These are phyloP conservation scores for Penicillium occitanis DNA, from an alignment of 2,329 filamentous ascomycete genomes.

Conservation along the genomic window DNA sequence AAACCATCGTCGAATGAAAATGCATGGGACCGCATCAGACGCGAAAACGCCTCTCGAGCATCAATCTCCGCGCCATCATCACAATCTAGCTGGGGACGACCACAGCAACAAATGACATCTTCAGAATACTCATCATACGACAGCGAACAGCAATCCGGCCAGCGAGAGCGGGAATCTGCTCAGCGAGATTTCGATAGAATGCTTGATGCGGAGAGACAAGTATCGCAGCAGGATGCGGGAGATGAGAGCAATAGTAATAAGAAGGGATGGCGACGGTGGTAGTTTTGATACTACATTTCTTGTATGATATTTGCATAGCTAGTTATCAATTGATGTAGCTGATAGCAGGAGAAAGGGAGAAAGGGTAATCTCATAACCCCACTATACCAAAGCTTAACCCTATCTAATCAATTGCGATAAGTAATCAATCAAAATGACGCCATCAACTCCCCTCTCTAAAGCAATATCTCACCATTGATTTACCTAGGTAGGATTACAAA, in stretches of 20 bases:
- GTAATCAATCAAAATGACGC: conserved; percentile 10
- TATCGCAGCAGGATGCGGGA: conserved; percentile 7
- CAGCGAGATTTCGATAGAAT: conserved; percentile 47
- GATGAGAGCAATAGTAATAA: background rate
- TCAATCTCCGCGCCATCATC: background rate
- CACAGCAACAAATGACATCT: background rate
- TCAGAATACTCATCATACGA: conserved; percentile 11
- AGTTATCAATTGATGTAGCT: background rate
- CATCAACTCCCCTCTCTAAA: conserved; percentile 6
- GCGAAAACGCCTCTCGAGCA: conserved; percentile 25
- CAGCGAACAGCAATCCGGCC: conserved; percentile 25
- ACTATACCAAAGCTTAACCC: background rate
- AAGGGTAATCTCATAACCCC: background rate
- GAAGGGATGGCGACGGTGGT: conserved; percentile 17
- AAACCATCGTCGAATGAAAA: conserved; percentile 23
- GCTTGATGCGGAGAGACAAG: conserved; percentile 39
- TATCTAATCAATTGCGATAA: background rate
- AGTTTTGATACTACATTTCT: background rate
- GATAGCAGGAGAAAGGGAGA: background rate
- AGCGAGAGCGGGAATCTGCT: conserved; percentile 38
- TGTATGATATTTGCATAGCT: background rate
- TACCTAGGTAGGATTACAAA: background rate
- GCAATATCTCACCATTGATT: conserved; percentile 1
- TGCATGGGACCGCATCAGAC: conserved; percentile 42
- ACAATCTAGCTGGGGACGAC: conserved; percentile 3